Base-by-base conservation (phyloP, 148 eudicot genomes). In the Rhododendron ferrugineum region DNA sequence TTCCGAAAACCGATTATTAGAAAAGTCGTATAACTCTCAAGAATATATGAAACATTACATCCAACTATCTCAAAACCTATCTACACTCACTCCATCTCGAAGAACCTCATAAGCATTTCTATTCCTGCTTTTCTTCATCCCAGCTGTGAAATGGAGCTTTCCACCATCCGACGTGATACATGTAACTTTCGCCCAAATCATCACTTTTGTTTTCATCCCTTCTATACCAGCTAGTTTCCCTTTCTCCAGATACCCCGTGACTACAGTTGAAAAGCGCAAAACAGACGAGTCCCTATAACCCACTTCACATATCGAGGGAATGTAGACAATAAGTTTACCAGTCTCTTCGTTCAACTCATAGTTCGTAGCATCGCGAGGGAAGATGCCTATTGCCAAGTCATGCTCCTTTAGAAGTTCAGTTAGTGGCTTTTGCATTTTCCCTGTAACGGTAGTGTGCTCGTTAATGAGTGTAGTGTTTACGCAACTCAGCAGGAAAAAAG, bases 291-390 rank as follows among this genome's bases (percentile, higher is more conserved):
- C 99, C 86, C 84, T 97, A 90, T 95, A 95, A 34, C 94, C 93
- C 87, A 97, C 96, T 90, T 97, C 99, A 85, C 96, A 95, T 40
- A 92, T 42, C 66, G 95, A 88, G 52, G 98, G 94, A 56, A 97
- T 88, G 85, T 83, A 89, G 20, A 97, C 98, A 0, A 90, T 91
- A 49, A 95, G 93, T 89, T 90, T 95, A 78, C 88, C 80, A 0
- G 98, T 94, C 86, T 92, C 89, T 78, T 95, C 98, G 78, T 97
- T 92, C 83, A 97, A 94, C 92, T 97, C 98, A 9, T 94, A 97
- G 86, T 94, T 93, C 77, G 98, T 97, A 26, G 94, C 98, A 83
- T 97, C 96, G 78, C 92, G 93, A 20, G 99, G 98, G 85, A 97
- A 97, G 87, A 97, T 90, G 23, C 99, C 99, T 20, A 86, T 88